Evolutionary conservation across 1,139 yeast species (phyloP), one percentile per base, ranked within the genome.

Genomic region (Debaryomyces nepalensis): DNA sequence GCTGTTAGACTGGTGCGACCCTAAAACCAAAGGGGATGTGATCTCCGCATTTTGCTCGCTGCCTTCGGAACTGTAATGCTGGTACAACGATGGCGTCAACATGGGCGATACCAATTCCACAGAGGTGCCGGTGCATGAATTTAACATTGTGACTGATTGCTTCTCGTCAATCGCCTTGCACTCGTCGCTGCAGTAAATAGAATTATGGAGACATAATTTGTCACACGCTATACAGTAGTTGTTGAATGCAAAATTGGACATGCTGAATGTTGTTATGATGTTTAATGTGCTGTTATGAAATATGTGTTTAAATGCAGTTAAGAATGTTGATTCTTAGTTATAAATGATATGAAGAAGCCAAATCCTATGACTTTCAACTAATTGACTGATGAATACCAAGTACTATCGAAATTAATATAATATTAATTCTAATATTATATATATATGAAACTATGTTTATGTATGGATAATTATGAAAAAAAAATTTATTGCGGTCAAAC

Each of bases 171-270:
- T 56, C 21, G 54, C 50, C 59, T 72, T 76, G 57, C 90, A 84
- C 26, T 64, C 68, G 10, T 76, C 79, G 4, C 84, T 79, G 60
- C 90, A 84, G 66, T 83, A 84, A 33, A 80, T 73, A 19, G 75
- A 64, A 51, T 69, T 73, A 19, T 70, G 68, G 8, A 68, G 55
- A 54, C 87, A 81, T 49, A 81, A 66, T 61, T 78, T 76, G 52
- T 82, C 87, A 62, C 88, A 82, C 41, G 79, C 78, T 40, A 81
- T 70, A 61, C 88, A 82, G 64, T 77, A 82, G 60, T 82, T 84
- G 63, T 82, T 79, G 61, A 82, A 82, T 33, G 85, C 84, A 46
- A 65, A 62, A 52, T 66, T 70, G 24, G 37, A 34, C 37, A 34
- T 34, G 10, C 11, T 29, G 21, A 9, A 21, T 10, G 9, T 26